phyloP scores from a whole-genome alignment of 1,139 yeast genomes.

The Pichia terricola region DNA sequence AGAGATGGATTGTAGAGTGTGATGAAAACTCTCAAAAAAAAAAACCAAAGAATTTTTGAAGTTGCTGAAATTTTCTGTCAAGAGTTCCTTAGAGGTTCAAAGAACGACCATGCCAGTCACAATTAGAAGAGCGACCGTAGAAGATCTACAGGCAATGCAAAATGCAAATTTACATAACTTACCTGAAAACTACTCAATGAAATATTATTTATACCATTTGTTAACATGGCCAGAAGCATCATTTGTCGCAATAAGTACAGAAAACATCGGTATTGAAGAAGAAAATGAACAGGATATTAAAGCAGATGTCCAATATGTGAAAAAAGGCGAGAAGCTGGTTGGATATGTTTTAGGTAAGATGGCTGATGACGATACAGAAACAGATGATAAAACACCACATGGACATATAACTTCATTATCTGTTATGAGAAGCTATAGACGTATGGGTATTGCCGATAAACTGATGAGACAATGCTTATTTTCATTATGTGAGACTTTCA shows the following conservation, averaged over 20 bases:
- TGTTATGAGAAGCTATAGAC: constrained; percentile 90
- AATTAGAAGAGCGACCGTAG: constrained; percentile 78
- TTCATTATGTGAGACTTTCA: constrained; percentile 74
- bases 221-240: constrained; percentile 98
- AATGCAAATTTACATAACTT: constrained; percentile 87
- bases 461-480: constrained; percentile 80
- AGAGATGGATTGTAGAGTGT: no score
- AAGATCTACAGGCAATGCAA: constrained; percentile 91
- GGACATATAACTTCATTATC: constrained; percentile 93
- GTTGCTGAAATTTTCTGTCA: no score
- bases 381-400: constrained; percentile 57
- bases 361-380: constrained; percentile 63
- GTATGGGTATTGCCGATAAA: constrained; percentile 92
- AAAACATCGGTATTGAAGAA: constrained; percentile 24
- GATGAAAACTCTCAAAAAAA: no score
- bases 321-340: constrained; percentile 67
- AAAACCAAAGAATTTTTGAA: no score
- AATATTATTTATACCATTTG: constrained; percentile 88
- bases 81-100: no score
- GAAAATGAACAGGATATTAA: constrained; percentile 33
- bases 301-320: constrained; percentile 45
- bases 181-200: constrained; percentile 90
- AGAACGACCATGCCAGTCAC: constrained; percentile 53
- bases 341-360: constrained; percentile 94
- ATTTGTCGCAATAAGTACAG: constrained; percentile 81